Base-by-base conservation (phyloP, 495 filamentous ascomycete species). In the Daldinia concentrica region DNA sequence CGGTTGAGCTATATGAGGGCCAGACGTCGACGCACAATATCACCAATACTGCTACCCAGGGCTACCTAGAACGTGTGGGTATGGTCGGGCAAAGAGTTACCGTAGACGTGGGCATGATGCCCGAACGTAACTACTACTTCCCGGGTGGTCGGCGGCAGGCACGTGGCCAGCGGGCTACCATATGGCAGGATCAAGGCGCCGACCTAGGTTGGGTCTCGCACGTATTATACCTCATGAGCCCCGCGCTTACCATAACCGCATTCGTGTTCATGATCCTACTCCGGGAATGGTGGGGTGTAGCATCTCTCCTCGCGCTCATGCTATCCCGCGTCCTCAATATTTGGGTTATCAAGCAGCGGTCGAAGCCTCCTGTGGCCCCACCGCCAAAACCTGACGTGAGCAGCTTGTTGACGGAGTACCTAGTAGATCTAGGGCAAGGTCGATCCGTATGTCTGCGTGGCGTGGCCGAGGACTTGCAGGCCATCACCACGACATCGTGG, bases 401-500 rank as follows among this genome's bases (percentile, higher is more conserved):
- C 36, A 73, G 63, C 32, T 0, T 63, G 57, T 62, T 75, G 8
- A 79, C 77, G 4, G 72, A 78, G 64, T 81, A 79, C 34, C 56
- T 77, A 11, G 70, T 83, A 37, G 76, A 76, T 37, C 69, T 82
- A 6, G 74, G 66, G 4, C 71, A 74, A 48, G 79, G 75, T 30
- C 66, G 62, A 0, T 72, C 56, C 72, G 79, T 90, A 3, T 77
- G 82, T 2, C 77, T 91, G 55, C 79, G 79, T 34, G 89, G 89
- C 19, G 58, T 68, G 26, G 80, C 86, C 2, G 80, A 84, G 45
- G 87, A 89, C 64, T 79, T 90, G 8, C 86, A 87, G 62, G 85
- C 86, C 37, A 82, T 90, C 60, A 90, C 86, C 2, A 79, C 82
- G 2, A 82, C 83, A 1, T 74, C 81, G 32, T 90, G 88, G 88